phyloP scores from a whole-genome alignment of 1,139 yeast species.

The Yamadazyma songkhlaensis region DNA sequence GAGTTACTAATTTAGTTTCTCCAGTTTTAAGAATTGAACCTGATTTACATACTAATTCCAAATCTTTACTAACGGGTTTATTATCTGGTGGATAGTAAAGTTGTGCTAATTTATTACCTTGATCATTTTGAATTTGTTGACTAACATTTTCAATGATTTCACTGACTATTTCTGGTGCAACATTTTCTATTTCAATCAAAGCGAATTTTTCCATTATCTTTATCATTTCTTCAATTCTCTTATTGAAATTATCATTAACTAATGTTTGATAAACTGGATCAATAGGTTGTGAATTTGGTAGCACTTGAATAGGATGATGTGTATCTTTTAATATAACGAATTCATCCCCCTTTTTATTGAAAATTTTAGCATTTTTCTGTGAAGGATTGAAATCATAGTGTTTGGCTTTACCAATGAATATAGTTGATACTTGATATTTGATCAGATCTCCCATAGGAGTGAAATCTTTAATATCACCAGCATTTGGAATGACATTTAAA shows the following conservation, averaged over 20 bases:
- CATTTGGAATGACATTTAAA: slow-evolving; percentile 37
- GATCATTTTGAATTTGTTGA: slow-evolving; percentile 6
- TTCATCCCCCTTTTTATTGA: slow-evolving; percentile 41
- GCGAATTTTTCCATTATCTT: slow-evolving; percentile 8
- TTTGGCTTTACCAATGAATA: slow-evolving; percentile 41
- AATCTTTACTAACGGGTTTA: slow-evolving; percentile 3
- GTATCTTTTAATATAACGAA: slow-evolving; percentile 37
- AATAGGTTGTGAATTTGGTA: slow-evolving; percentile 15
- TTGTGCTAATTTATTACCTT: slow-evolving; percentile 9
- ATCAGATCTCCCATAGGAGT: slow-evolving; percentile 28
- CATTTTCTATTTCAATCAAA: neutral
- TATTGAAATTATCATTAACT: slow-evolving; percentile 25
- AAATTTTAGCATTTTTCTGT: slow-evolving; percentile 23
- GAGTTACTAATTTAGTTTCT: slow-evolving; percentile 20
- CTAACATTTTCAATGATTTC: slow-evolving; percentile 7
- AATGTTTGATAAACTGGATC: slow-evolving; percentile 11
- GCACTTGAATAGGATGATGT: slow-evolving; percentile 24
- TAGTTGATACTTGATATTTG: slow-evolving; percentile 36
- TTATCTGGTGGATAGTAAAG: slow-evolving; percentile 10
- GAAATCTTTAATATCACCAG: slow-evolving; percentile 31
- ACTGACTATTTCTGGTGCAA: neutral
- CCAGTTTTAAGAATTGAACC: neutral
- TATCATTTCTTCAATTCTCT: slow-evolving; percentile 27
- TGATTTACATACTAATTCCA: neutral
- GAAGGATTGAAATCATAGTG: slow-evolving; percentile 22